Evolutionary conservation across 2,329 filamentous ascomycete species (phyloP).

Genomic region (Xylariales sp.): DNA sequence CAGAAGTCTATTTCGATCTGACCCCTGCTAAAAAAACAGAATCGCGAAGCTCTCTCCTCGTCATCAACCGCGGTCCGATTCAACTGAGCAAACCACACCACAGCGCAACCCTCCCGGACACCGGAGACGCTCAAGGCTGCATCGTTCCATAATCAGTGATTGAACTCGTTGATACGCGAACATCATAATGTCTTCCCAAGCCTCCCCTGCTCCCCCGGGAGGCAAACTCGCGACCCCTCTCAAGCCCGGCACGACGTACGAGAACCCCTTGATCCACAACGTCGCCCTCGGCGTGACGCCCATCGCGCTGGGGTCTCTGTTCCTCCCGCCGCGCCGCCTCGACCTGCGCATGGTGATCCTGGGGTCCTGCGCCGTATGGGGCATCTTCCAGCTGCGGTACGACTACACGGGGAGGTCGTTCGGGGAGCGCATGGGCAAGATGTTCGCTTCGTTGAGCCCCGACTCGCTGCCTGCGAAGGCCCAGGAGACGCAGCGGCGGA

Average conservation of each 20-base stretch:
- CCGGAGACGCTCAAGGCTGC: too few relatives aligned
- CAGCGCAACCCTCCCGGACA: too few relatives aligned
- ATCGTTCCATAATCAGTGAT: too few relatives aligned
- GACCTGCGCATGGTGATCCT: constrained; percentile 49
- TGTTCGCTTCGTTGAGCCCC: not conserved
- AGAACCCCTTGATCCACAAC: constrained; percentile 38
- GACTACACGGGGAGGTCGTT: constrained; percentile 54
- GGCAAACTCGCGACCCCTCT: constrained; percentile 10
- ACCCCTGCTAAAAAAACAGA: too few relatives aligned
- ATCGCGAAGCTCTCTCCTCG: too few relatives aligned
- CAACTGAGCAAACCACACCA: too few relatives aligned
- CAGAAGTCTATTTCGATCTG: too few relatives aligned
- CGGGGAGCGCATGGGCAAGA: constrained; percentile 35
- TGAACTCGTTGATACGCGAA: too few relatives aligned
- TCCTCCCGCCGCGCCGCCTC: constrained; percentile 47
- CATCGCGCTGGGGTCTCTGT: constrained; percentile 41
- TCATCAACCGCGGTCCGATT: too few relatives aligned
- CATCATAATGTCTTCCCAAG: constrained; percentile 4
- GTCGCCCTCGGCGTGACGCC: constrained; percentile 43
- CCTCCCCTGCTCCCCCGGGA: constrained; percentile 6
- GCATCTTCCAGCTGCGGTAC: constrained; percentile 50
- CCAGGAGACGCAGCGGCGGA: constrained; percentile 38
- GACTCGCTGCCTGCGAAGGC: constrained; percentile 55
- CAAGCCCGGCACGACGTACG: constrained; percentile 14
- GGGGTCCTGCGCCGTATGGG: constrained; percentile 44